Evolutionary conservation across 2,329 filamentous ascomycete species (phyloP).

Genomic region (Fusarium setosum): DNA sequence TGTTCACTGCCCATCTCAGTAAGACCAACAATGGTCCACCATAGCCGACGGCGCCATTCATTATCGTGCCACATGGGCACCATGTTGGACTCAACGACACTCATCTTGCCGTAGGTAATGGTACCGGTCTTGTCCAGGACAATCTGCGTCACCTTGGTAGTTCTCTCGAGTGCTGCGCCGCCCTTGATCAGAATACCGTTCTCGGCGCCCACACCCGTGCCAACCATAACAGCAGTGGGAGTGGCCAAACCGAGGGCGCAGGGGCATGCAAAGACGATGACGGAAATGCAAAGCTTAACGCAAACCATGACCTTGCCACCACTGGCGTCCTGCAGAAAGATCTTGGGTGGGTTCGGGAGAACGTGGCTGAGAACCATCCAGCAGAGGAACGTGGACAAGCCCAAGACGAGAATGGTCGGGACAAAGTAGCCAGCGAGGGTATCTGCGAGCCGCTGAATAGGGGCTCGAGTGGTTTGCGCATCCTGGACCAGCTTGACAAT

Average conservation of each 20-base stretch:
- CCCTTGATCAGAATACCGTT: conserved; percentile 98
- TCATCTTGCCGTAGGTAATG: conserved; percentile 95
- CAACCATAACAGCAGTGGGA: conserved; percentile 98
- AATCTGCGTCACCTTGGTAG: conserved; percentile 89
- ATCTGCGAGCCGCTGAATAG: conserved; percentile 94
- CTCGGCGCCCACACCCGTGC: conserved; percentile 95
- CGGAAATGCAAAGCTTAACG: conserved; percentile 95
- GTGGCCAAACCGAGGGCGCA: conserved; percentile 96
- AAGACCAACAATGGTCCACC: conserved; percentile 97
- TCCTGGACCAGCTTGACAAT: conserved; percentile 99
- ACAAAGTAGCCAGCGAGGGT: conserved; percentile 94
- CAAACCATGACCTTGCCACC: conserved; percentile 97
- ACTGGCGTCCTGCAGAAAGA: conserved; percentile 83
- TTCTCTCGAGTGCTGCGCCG: conserved; percentile 89
- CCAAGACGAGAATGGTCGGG: conserved; percentile 86
- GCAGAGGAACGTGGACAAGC: conserved; percentile 83
- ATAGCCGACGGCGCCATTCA: conserved; percentile 77
- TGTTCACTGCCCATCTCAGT: conserved; percentile 97
- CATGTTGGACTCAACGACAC: conserved; percentile 78
- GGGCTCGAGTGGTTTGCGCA: conserved; percentile 92
- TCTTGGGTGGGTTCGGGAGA: conserved; percentile 83
- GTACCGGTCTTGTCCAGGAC: conserved; percentile 98
- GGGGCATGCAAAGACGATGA: conserved; percentile 97
- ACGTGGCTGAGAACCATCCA: conserved; percentile 98
- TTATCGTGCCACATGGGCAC: conserved; percentile 76